A percentile compares a stretch with the other conserved stretches of the same genome.
These are phyloP conservation scores for Rosellinia necatrix DNA, from an alignment of 2,329 filamentous ascomycete genomes.

Conservation along the genomic window DNA sequence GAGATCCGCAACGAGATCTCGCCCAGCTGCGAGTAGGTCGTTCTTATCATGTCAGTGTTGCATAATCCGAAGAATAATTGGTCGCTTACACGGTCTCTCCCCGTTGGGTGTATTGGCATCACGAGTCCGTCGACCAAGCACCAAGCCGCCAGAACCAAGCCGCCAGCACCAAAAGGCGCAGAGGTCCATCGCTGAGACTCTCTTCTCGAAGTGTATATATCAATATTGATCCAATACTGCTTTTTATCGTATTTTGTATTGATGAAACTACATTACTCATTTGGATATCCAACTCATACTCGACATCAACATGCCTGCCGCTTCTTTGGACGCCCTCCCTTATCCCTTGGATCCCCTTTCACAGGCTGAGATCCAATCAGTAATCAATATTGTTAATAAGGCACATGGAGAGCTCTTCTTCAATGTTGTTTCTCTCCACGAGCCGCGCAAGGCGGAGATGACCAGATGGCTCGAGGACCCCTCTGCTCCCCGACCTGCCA, in stretches of 20 bases:
- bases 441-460: conserved; percentile 87
- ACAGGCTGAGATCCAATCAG: conserved; percentile 71
- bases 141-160: too few species aligned
- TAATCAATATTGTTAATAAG: conserved; percentile 70
- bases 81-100: conserved; percentile 3
- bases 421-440: conserved; percentile 83
- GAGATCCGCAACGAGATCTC: conserved; percentile 10
- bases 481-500: conserved; percentile 63
- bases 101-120: conserved; percentile 11
- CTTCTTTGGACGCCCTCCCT: conserved; percentile 27
- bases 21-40: conserved; percentile 9
- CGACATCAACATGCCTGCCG: conserved; percentile 30
- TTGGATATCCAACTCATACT: neutral
- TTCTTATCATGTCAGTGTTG: conserved; percentile 35
- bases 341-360: conserved; percentile 82
- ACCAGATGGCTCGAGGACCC: conserved; percentile 75
- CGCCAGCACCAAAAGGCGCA: too few species aligned
- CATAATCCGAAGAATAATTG: conserved; percentile 34
- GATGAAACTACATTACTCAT: neutral
- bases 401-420: conserved; percentile 75
- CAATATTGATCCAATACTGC: neutral
- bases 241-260: neutral
- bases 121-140: too few species aligned
- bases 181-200: too few species aligned
- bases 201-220: neutral